Conservation (phyloP, 345 rosid species). For the Hibiscus tridactylites region DNA sequence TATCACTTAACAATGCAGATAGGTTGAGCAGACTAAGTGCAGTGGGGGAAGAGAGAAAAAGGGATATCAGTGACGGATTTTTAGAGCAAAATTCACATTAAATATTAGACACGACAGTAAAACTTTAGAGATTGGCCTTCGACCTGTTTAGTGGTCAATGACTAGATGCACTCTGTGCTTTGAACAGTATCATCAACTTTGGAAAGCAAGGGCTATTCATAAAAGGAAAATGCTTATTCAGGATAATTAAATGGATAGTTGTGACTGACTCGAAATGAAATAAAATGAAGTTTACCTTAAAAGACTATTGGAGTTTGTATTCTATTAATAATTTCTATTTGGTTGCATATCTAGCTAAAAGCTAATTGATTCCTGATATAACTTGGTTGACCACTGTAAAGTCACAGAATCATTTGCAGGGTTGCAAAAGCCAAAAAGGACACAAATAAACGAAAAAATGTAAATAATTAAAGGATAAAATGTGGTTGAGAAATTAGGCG, state of each 20-base stretch:
- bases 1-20: not conserved
- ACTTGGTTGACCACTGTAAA: not conserved
- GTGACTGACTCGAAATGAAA: not conserved
- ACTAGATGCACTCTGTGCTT: not conserved
- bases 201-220: not conserved
- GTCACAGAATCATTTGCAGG: not conserved
- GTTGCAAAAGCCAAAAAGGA: not conserved
- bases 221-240: not conserved
- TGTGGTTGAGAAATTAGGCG: not conserved
- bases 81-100: not conserved
- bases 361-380: not conserved
- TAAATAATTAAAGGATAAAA: not conserved
- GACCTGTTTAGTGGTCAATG: not conserved
- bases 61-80: not conserved
- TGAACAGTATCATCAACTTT: not conserved
- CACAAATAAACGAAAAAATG: not conserved
- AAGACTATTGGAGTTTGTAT: not conserved
- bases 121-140: not conserved
- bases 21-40: not conserved
- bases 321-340: not conserved
- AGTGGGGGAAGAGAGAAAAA: not conserved
- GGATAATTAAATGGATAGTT: not conserved
- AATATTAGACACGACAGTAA: not conserved
- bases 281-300: not conserved
- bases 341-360: not conserved